Evolutionary conservation across 805 yeast species (phyloP).

Genomic region (Lachancea sp.): DNA sequence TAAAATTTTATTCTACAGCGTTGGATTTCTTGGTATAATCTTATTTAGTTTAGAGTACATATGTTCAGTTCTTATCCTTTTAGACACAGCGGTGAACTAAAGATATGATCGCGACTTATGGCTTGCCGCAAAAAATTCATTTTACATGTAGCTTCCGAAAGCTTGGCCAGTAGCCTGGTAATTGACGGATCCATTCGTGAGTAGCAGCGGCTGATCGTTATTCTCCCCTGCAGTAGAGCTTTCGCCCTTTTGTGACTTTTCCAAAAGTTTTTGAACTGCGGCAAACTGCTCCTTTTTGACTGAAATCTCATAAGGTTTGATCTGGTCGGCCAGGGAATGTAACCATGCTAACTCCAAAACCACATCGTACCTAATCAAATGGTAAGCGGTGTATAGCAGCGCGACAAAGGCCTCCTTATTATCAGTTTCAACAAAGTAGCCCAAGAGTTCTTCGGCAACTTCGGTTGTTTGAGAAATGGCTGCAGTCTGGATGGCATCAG

Average conservation of each 20-base stretch:
- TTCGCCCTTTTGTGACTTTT: constrained; percentile 54
- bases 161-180: constrained; percentile 69
- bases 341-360: constrained; percentile 91
- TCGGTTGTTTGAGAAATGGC: constrained; percentile 70
- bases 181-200: constrained; percentile 75
- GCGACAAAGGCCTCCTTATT: constrained; percentile 94
- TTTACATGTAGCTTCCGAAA: constrained; percentile 49
- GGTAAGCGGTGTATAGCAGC: constrained; percentile 78
- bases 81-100: no score
- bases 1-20: background rate
- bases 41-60: background rate
- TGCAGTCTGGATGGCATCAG: constrained; percentile 89
- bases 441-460: constrained; percentile 80
- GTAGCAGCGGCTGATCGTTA: constrained; percentile 66
- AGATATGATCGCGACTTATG: background rate
- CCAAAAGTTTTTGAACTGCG: constrained; percentile 55
- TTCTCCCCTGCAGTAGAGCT: constrained; percentile 41
- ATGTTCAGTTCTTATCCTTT: no score
- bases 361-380: constrained; percentile 69
- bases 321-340: constrained; percentile 72
- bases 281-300: constrained; percentile 72
- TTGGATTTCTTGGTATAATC: background rate
- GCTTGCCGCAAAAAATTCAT: constrained; percentile 12
- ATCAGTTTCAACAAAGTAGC: constrained; percentile 93
- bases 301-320: constrained; percentile 88